A percentile compares a stretch with the other conserved stretches of the same genome.
Conservation (phyloP, 306 rosid species). For the Abrus pulchellus region DNA sequence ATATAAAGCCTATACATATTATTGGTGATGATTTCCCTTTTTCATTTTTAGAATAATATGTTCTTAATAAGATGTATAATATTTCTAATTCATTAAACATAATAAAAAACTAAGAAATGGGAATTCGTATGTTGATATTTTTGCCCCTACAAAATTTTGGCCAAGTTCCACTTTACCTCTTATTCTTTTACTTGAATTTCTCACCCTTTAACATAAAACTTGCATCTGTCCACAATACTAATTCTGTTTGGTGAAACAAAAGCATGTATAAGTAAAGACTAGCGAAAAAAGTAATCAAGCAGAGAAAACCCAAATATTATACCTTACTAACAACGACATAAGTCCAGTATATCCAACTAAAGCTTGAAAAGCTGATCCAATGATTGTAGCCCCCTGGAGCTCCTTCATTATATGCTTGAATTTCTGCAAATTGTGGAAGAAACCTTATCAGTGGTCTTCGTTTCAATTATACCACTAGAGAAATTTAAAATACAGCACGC, state of each 20-base stretch:
- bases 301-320: constrained; percentile 42
- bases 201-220: constrained; percentile 18
- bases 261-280: constrained; percentile 13
- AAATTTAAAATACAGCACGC: constrained; percentile 1
- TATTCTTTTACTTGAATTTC: constrained; percentile 22
- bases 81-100: constrained; percentile 16
- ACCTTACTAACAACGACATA: constrained; percentile 90
- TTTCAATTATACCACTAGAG: constrained; percentile 17
- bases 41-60: background rate
- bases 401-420: constrained; percentile 97
- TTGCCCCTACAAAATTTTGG: background rate
- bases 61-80: constrained; percentile 1
- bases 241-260: constrained; percentile 31
- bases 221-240: background rate
- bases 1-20: background rate
- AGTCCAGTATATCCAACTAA: constrained; percentile 94
- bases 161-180: constrained; percentile 8
- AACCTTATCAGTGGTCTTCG: constrained; percentile 12
- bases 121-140: no score
- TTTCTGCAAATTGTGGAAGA: constrained; percentile 67
- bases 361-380: constrained; percentile 90
- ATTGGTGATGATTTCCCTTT: background rate
- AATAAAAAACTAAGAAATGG: constrained; percentile 1
- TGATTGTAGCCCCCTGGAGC: constrained; percentile 95
- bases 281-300: constrained; percentile 14